phyloP scores from a whole-genome alignment of 441 rosid genomes.

The Adansonia rubrostipa region DNA sequence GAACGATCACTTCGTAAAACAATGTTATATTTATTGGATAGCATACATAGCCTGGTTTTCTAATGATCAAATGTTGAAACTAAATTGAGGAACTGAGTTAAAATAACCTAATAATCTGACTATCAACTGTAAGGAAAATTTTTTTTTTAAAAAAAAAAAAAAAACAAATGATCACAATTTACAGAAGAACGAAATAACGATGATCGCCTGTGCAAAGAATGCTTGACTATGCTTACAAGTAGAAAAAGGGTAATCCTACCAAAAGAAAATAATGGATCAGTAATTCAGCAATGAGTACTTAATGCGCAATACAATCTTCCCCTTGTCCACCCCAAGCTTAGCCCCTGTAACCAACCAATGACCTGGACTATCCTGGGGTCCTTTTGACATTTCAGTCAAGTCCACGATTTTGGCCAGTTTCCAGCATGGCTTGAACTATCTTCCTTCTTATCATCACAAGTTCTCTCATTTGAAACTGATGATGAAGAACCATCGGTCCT shows the following conservation, averaged over 20 bases:
- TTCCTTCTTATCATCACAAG: conserved; percentile 53
- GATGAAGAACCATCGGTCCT: conserved; percentile 56
- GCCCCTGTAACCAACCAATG: conserved; percentile 90
- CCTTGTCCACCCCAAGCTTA: conserved; percentile 78
- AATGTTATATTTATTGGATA: conserved; percentile 4
- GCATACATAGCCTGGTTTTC: neutral
- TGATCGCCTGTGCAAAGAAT: conserved; percentile 69
- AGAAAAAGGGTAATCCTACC: conserved; percentile 32
- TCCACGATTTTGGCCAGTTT: conserved; percentile 71
- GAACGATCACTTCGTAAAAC: neutral
- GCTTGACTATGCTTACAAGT: conserved; percentile 42
- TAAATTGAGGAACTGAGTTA: too few species aligned
- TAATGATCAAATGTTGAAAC: too few species aligned
- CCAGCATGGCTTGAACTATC: conserved; percentile 47
- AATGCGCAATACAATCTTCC: conserved; percentile 69
- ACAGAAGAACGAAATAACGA: conserved; percentile 47
- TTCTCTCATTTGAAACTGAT: conserved; percentile 48
- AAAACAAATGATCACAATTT: conserved; percentile 38
- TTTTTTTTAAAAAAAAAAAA: conserved; percentile 10
- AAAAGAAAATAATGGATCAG: conserved; percentile 36
- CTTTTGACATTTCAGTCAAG: conserved; percentile 65
- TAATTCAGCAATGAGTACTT: conserved; percentile 79
- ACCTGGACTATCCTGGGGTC: conserved; percentile 75
- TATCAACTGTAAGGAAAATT: conserved; percentile 23
- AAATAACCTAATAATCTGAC: conserved; percentile 11